These are phyloP conservation scores for Jackrogersella multiformis DNA, from an alignment of 495 filamentous ascomycete genomes.

Conservation along the genomic window DNA sequence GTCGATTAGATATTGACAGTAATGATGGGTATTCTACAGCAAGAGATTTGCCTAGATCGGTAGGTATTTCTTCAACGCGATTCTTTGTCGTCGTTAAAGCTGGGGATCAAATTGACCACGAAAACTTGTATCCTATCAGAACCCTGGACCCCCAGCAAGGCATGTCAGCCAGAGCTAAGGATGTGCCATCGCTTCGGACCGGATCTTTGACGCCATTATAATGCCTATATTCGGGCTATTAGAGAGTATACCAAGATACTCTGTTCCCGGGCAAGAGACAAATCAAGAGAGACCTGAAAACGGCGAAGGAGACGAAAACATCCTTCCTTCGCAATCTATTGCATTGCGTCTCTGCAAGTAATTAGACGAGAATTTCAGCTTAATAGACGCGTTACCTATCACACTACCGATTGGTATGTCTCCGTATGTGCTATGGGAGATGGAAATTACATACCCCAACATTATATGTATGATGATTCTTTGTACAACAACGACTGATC, in stretches of 20 bases:
- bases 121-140: conserved; percentile 36
- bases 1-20: conserved; percentile 17
- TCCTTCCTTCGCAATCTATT: conserved; percentile 28
- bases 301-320: neutral
- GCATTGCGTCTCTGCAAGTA: conserved; percentile 18
- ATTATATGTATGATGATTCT: conserved; percentile 4
- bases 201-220: conserved; percentile 28
- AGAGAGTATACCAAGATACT: neutral
- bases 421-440: conserved; percentile 1
- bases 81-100: conserved; percentile 38
- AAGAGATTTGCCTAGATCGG: conserved; percentile 18
- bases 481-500: conserved; percentile 29
- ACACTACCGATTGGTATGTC: conserved; percentile 1
- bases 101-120: conserved; percentile 30
- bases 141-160: neutral
- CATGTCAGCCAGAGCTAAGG: conserved; percentile 22
- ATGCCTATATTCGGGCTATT: conserved; percentile 24
- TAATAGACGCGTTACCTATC: conserved; percentile 6
- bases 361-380: neutral
- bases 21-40: conserved; percentile 22
- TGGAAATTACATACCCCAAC: conserved; percentile 9
- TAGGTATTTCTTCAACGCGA: conserved; percentile 22
- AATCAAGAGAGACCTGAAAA: neutral
- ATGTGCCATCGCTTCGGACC: conserved; percentile 28
- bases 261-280: neutral